A percentile compares a stretch with the other conserved stretches of the same genome.
phyloP scores from a whole-genome alignment of 2,329 filamentous ascomycete genomes.

The Botrytis cinerea region DNA sequence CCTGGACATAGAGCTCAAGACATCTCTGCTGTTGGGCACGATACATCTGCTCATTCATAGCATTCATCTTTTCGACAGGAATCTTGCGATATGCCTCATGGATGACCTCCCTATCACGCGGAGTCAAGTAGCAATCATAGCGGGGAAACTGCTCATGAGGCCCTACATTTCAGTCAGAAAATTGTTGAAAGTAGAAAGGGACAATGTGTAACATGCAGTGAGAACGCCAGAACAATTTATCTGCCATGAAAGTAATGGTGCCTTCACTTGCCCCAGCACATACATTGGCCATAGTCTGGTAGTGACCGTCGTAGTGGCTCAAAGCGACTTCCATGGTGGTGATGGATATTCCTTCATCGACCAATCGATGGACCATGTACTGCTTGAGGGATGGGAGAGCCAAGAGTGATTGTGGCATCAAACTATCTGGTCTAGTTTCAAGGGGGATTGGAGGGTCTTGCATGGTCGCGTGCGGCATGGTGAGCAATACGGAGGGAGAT shows the following conservation, averaged over 20 bases:
- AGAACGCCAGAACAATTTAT: constrained; percentile 1
- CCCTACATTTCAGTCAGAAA: background rate
- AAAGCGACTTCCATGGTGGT: background rate
- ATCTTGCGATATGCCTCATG: background rate
- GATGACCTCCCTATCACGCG: background rate
- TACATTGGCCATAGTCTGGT: background rate
- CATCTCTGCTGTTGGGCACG: background rate
- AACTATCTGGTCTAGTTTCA: background rate
- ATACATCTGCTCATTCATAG: background rate
- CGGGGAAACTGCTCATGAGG: background rate
- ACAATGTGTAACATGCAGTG: background rate
- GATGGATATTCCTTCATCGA: background rate
- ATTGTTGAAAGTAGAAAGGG: background rate
- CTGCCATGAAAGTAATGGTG: background rate
- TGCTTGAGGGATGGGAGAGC: background rate
- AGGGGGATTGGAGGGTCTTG: background rate
- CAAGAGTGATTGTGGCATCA: background rate
- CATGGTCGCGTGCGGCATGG: background rate
- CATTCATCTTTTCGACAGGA: background rate
- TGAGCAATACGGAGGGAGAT: background rate
- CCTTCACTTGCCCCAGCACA: background rate
- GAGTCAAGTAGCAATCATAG: background rate
- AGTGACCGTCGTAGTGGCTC: background rate
- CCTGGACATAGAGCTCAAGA: background rate
- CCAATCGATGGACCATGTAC: background rate